Evolutionary conservation across 768 basidiomycete genomes (phyloP), one percentile per base, ranked within the genome.

Genomic region (Pisolithus tinctorius): DNA sequence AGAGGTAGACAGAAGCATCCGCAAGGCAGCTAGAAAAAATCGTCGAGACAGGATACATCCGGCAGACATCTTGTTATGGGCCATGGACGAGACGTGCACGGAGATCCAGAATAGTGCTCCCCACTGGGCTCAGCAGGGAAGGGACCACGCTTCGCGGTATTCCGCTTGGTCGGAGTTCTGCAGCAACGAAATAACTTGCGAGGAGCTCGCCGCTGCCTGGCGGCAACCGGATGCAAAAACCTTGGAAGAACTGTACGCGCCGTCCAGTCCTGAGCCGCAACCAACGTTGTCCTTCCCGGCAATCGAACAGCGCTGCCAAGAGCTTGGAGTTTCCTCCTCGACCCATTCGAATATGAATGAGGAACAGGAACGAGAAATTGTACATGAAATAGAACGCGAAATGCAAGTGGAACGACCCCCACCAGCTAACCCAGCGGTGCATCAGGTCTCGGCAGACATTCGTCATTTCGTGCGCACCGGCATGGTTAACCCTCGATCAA

Each of bases 291-390:
- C n/a, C 2, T 29, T 42, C 11, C 41, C 54, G 14, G 50, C 53
- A 2, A 61, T 64, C 13, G 55, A 34, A 13, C 41, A 37, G 11
- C 58, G 39, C 34, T 65, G 63, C 9, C 17, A 1, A 2, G 37
- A 50, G 6, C 63, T 63, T 30, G 63, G 61, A 1, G 17, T 64
- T 27, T 29, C 34, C 10, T 49, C 53, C 4, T 38, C 53, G 0
- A 57, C 55, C 1, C 58, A 63, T 37, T 55, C 52, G 27, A 56
- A 49, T 34, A 58, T 74, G 59, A 71, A 71, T 27, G 76, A 79
- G 55, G 78, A 79, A 52, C 78, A 79, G 52, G 79, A 80, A 48
- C 62, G 77, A 25, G 76, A 80, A 50, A 61, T 80, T 7, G 53
- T 58, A 3, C 74, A 74, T 23, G 78, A 80, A 56, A 61, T 68